Conservation (phyloP, 768 basidiomycete genomes). For the Phallus indusiatus region DNA sequence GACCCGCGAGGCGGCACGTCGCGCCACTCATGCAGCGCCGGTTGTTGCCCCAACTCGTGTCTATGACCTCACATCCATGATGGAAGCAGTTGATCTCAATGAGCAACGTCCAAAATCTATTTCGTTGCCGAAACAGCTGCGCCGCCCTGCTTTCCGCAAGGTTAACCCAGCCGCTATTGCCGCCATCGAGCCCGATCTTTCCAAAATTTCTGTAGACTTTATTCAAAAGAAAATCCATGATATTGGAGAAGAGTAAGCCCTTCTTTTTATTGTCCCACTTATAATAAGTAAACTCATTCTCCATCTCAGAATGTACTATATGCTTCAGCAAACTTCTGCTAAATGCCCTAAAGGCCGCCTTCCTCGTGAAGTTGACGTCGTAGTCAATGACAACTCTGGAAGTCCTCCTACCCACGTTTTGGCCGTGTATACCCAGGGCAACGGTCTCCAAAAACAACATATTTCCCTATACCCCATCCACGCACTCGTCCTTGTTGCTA, state of each 20-base stretch:
- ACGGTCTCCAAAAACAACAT: conserved; percentile 15
- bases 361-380: conserved; percentile 35
- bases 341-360: conserved; percentile 20
- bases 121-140: conserved; percentile 53
- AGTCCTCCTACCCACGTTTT: conserved; percentile 28
- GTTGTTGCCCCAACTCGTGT: neutral
- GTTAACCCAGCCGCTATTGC: conserved; percentile 45
- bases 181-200: conserved; percentile 44
- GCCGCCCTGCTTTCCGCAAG: conserved; percentile 49
- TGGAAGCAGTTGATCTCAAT: neutral
- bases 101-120: neutral
- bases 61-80: neutral
- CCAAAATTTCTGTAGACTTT: conserved; percentile 51
- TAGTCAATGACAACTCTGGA: conserved; percentile 23
- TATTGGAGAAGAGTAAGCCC: neutral
- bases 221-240: conserved; percentile 23
- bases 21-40: neutral
- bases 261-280: neutral
- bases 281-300: neutral
- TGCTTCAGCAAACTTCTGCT: neutral
- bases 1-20: conserved; percentile 6
- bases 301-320: neutral
- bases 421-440: conserved; percentile 14
- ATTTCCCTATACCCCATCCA: conserved; percentile 55
- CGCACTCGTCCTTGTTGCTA: conserved; percentile 55